phyloP scores from a whole-genome alignment of 352 stramenopile genomes.

The Phytophthora quininea region DNA sequence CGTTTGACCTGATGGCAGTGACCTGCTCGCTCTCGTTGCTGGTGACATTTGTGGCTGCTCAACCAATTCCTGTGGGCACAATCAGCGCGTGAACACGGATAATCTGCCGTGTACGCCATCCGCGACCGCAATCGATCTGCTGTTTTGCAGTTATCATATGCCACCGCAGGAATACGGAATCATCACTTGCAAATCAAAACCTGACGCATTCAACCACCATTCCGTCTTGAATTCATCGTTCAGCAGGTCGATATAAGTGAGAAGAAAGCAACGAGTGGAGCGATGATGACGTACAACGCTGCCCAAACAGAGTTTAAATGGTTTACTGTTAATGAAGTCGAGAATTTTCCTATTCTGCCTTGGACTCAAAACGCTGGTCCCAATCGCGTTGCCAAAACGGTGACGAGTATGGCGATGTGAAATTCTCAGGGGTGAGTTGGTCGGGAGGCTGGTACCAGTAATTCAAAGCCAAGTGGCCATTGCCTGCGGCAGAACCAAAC shows the following conservation, averaged over 20 bases:
- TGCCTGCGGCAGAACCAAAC: conserved; percentile 45
- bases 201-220: too few relatives aligned
- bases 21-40: too few relatives aligned
- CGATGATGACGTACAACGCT: too few relatives aligned
- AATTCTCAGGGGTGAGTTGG: conserved; percentile 45
- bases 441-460: conserved; percentile 92
- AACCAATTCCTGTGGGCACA: not conserved
- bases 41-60: not conserved
- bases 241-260: too few relatives aligned
- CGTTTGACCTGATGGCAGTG: not conserved
- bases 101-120: not conserved
- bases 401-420: conserved; percentile 77
- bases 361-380: conserved; percentile 45
- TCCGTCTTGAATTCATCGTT: too few relatives aligned
- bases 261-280: too few relatives aligned
- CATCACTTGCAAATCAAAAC: too few relatives aligned
- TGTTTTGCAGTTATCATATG: too few relatives aligned
- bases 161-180: too few relatives aligned
- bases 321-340: too few relatives aligned
- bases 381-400: conserved; percentile 76
- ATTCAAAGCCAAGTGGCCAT: conserved; percentile 87
- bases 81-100: not conserved
- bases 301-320: too few relatives aligned
- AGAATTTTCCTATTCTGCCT: conserved; percentile 5
- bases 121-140: too few relatives aligned